These are phyloP conservation scores for Garcia nutans DNA, from an alignment of 345 rosid species.

Conservation along the genomic window DNA sequence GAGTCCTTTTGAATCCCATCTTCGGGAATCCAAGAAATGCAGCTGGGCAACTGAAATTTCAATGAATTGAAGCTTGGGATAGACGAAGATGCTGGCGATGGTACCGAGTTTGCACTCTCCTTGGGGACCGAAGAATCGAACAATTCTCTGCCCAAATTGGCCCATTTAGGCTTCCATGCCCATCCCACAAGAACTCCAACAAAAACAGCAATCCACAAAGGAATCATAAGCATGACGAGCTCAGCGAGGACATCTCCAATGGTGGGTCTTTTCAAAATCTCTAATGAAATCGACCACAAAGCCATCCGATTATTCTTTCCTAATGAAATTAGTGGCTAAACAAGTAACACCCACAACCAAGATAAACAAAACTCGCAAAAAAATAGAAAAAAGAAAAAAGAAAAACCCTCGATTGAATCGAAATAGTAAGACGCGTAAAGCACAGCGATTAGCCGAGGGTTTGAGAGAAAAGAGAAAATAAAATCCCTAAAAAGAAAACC, in stretches of 20 bases:
- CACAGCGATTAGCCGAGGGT: constrained; percentile 50
- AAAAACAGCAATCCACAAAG: constrained; percentile 82
- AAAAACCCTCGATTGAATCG: constrained; percentile 53
- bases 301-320: constrained; percentile 41
- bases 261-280: constrained; percentile 46
- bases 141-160: constrained; percentile 45
- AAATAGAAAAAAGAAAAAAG: neutral
- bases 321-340: neutral
- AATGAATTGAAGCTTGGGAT: constrained; percentile 40
- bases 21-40: constrained; percentile 43
- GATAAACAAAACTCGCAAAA: neutral
- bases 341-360: constrained; percentile 4
- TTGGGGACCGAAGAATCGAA: constrained; percentile 29
- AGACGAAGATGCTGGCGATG: constrained; percentile 21
- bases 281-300: constrained; percentile 44
- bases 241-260: constrained; percentile 49
- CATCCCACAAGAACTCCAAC: constrained; percentile 88
- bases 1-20: constrained; percentile 29
- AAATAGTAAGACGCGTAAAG: constrained; percentile 21
- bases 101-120: constrained; percentile 5
- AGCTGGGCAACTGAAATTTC: constrained; percentile 57
- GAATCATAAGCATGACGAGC: constrained; percentile 50
- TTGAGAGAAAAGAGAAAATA: neutral
- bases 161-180: constrained; percentile 97
- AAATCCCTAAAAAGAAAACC: constrained; percentile 2